Evolutionary conservation across 2,329 filamentous ascomycete species (phyloP), one percentile per base, ranked within the genome.

Genomic region (Zarea fungicola): DNA sequence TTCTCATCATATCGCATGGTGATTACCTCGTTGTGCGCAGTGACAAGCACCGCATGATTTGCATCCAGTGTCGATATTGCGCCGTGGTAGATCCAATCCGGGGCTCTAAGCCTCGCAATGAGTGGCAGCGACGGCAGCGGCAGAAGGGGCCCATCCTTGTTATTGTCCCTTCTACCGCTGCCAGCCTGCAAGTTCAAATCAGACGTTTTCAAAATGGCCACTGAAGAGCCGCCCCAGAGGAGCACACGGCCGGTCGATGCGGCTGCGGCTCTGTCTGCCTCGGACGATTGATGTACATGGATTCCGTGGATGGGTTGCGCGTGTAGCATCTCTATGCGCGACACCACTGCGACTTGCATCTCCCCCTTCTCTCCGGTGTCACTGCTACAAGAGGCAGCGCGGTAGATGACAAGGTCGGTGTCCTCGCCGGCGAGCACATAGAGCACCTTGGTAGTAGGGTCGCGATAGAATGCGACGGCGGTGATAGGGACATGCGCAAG

Each of bases 1-100:
- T 60, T 50, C 22, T 60, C 51, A n/a, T 67, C 56, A 6, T 63
- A 52, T 9, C 54, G 58, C 18, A 86, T 63, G 25, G 73, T 73
- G 6, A 88, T 65, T 5, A 95, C 73, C 42, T 89, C 84, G 72
- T 97, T 96, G 66, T 97, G 91, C 1, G 92, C 89, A 2, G 90
- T 96, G 14, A 95, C 74, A 10, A 93, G 65, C 14, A 81, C 81
- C 14, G 78, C 81, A 10, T 66, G 62, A 23, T 61, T 60, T 2
- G 57, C 52, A 23, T 67, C 60, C 35, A 63, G 61, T 5, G 78
- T 71, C 41, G 76, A 78, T 49, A 84, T 66, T 28, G 72, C 68
- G 29, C 77, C 84, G 62, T 88, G 81, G 57, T 92, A 78, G 54
- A 95, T 82, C 89, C 89, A 93, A 65, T 95, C 89, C 5, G 78